A percentile compares a stretch with the other conserved stretches of the same genome.
These are phyloP conservation scores for Paracorniculantispora psalliotae DNA, from an alignment of 2,329 filamentous ascomycete genomes.

Conservation along the genomic window DNA sequence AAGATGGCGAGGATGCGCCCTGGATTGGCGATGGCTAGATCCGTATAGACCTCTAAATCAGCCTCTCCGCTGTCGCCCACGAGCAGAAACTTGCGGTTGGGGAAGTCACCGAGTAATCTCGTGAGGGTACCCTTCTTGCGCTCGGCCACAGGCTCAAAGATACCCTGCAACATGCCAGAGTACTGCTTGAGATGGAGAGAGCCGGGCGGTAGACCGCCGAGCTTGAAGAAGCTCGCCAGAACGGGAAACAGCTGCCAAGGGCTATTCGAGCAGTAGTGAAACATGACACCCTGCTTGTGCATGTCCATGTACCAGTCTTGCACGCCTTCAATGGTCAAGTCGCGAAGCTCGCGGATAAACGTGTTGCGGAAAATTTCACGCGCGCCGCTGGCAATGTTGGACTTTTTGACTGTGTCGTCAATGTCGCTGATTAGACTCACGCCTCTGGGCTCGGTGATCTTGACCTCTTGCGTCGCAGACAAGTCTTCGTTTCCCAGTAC, in stretches of 20 bases:
- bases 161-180: conserved; percentile 92
- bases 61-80: conserved; percentile 96
- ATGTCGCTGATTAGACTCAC: conserved; percentile 96
- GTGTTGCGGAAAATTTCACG: conserved; percentile 96
- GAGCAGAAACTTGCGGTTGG: conserved; percentile 80
- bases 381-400: conserved; percentile 80
- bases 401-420: conserved; percentile 95
- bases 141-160: conserved; percentile 95
- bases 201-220: conserved; percentile 75
- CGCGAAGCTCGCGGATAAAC: conserved; percentile 79
- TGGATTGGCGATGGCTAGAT: conserved; percentile 80
- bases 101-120: conserved; percentile 82
- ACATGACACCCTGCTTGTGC: conserved; percentile 71
- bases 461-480: conserved; percentile 73
- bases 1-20: conserved; percentile 82
- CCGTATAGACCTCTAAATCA: conserved; percentile 94
- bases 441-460: conserved; percentile 70
- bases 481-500: conserved; percentile 82
- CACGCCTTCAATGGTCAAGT: conserved; percentile 81
- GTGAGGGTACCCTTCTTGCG: conserved; percentile 86
- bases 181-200: conserved; percentile 97
- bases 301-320: conserved; percentile 82
- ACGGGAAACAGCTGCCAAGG: conserved; percentile 97
- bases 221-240: conserved; percentile 75
- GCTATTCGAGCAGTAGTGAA: conserved; percentile 99